Percentiles rank a stretch among this genome's conserved stretches.
Evolutionary conservation across 169 alveolate genomes (phyloP).

Genomic region (Plasmodium yoelii): DNA sequence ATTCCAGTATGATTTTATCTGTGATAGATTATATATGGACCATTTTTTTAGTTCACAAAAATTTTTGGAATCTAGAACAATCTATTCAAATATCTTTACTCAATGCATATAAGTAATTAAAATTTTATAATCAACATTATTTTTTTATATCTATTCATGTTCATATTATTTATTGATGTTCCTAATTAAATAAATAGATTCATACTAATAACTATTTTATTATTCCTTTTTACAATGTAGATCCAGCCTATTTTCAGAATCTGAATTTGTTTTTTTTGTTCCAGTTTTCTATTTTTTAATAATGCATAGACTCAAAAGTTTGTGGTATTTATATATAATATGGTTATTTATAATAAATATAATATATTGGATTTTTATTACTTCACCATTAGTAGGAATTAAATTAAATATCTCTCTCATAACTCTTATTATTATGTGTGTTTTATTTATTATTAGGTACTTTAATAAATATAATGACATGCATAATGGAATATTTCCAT

Average conservation of each 20-base stretch:
- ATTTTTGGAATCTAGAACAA: conserved; percentile 39
- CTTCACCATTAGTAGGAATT: conserved; percentile 10
- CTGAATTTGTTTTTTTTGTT: conserved; percentile 22
- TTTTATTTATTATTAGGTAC: conserved; percentile 51
- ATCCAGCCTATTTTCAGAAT: conserved; percentile 32
- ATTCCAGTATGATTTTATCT: conserved; percentile 17
- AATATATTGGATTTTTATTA: conserved; percentile 24
- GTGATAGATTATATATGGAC: conserved; percentile 69
- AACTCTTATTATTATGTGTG: conserved; percentile 13
- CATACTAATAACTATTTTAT: neutral
- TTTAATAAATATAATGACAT: neutral
- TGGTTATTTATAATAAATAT: conserved; percentile 34
- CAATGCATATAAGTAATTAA: conserved; percentile 20
- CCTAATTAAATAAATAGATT: neutral
- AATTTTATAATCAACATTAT: neutral
- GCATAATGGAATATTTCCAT: too few relatives aligned
- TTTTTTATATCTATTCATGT: conserved; percentile 3
- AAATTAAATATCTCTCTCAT: conserved; percentile 42
- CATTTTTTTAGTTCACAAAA: conserved; percentile 35
- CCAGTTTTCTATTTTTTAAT: conserved; percentile 49
- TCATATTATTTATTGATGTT: neutral
- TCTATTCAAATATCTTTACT: neutral
- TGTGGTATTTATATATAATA: conserved; percentile 53
- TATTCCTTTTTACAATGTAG: conserved; percentile 3
- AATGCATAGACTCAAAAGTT: conserved; percentile 53